These are phyloP conservation scores for Candida gigantensis DNA, from an alignment of 1,139 yeast genomes.

Conservation along the genomic window DNA sequence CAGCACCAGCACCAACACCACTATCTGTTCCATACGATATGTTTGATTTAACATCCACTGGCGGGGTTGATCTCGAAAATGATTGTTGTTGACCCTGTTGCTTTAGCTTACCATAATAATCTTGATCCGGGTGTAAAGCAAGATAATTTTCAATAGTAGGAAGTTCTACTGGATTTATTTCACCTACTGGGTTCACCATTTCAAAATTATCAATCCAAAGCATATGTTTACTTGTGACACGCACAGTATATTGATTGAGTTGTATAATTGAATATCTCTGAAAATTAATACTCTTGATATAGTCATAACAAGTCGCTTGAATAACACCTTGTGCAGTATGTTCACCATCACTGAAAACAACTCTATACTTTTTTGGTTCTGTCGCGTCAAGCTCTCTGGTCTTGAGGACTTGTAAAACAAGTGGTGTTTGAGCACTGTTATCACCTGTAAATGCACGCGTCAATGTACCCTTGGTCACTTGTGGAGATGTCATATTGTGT, in stretches of 20 bases:
- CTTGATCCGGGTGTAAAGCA: slow-evolving; percentile 56
- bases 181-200: slow-evolving; percentile 42
- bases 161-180: slow-evolving; percentile 26
- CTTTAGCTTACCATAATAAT: slow-evolving; percentile 23
- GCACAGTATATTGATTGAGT: slow-evolving; percentile 47
- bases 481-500: slow-evolving; percentile 9
- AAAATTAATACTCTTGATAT: slow-evolving; percentile 50
- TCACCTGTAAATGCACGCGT: too few relatives aligned
- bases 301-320: slow-evolving; percentile 57
- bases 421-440: too few relatives aligned
- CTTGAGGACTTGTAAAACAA: too few relatives aligned
- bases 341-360: slow-evolving; percentile 65
- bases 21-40: slow-evolving; percentile 2
- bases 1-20: slow-evolving; percentile 10
- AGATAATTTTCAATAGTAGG: slow-evolving; percentile 55
- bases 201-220: slow-evolving; percentile 55
- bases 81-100: slow-evolving; percentile 12
- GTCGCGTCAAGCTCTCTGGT: too few relatives aligned
- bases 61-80: too few relatives aligned
- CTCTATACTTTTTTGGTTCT: slow-evolving; percentile 55
- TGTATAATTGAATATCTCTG: slow-evolving; percentile 33
- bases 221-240: slow-evolving; percentile 53
- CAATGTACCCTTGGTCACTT: slow-evolving; percentile 27
- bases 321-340: slow-evolving; percentile 65
- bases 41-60: slow-evolving; percentile 17